Evolutionary conservation across 306 rosid genomes (phyloP).

Genomic region (Carpinus fangiana): DNA sequence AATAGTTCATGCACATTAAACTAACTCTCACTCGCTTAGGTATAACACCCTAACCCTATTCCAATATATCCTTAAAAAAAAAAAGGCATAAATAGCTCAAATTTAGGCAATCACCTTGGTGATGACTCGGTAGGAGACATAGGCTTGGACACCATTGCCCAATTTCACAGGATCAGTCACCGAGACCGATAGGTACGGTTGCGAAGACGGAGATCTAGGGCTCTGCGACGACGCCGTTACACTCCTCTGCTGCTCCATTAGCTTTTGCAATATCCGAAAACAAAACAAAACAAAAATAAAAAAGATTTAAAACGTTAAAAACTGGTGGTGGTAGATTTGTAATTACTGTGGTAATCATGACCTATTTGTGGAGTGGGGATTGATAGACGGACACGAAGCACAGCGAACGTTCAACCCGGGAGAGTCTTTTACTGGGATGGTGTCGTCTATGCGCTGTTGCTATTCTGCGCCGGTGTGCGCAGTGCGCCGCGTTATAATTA

Average conservation of each 20-base stretch:
- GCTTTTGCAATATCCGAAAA: neutral
- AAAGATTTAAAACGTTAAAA: neutral
- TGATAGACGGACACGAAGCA: neutral
- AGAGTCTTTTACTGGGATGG: no score
- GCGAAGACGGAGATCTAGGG: slow-evolving; percentile 95
- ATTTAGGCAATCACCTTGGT: slow-evolving; percentile 53
- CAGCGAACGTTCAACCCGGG: slow-evolving; percentile 6
- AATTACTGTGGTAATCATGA: slow-evolving; percentile 53
- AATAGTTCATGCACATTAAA: neutral
- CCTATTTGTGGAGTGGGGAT: slow-evolving; percentile 15
- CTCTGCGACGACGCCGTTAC: slow-evolving; percentile 68
- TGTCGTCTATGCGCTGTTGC: neutral
- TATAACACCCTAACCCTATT: neutral
- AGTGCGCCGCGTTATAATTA: neutral
- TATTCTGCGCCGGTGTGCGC: slow-evolving; percentile 14
- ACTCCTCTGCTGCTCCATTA: slow-evolving; percentile 77
- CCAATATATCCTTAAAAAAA: neutral
- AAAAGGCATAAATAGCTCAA: neutral
- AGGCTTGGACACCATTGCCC: slow-evolving; percentile 98
- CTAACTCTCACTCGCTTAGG: neutral
- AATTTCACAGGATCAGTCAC: slow-evolving; percentile 95
- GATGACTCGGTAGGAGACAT: slow-evolving; percentile 92
- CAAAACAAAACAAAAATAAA: neutral
- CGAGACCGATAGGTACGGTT: slow-evolving; percentile 76
- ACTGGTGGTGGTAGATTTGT: slow-evolving; percentile 36